phyloP scores from a whole-genome alignment of 805 yeast genomes.

The Schwanniomyces yamadae region DNA sequence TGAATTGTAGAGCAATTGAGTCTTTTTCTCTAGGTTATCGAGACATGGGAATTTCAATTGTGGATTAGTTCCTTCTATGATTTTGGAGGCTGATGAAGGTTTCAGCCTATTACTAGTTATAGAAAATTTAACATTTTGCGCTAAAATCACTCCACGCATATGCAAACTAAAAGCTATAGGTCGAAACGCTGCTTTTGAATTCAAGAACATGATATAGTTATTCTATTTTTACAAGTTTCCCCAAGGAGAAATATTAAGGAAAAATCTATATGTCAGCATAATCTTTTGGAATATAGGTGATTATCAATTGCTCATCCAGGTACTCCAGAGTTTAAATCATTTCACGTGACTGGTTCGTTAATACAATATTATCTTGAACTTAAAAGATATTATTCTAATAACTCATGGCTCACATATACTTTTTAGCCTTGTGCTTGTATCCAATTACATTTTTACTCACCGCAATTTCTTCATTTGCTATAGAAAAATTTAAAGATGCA shows the following conservation, averaged over 20 bases:
- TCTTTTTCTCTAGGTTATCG: conserved; percentile 67
- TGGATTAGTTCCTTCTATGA: conserved; percentile 48
- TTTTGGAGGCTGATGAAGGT: conserved; percentile 6
- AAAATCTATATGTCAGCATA: too few relatives aligned
- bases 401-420: background rate
- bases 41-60: conserved; percentile 81
- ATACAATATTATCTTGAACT: too few relatives aligned
- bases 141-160: too few relatives aligned
- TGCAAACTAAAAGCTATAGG: too few relatives aligned
- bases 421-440: conserved; percentile 1
- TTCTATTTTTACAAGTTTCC: too few relatives aligned
- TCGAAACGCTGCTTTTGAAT: too few relatives aligned
- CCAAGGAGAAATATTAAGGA: too few relatives aligned
- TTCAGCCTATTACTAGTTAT: background rate
- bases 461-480: conserved; percentile 19
- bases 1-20: conserved; percentile 29
- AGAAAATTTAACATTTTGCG: conserved; percentile 3
- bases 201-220: too few relatives aligned
- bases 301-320: too few relatives aligned
- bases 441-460: conserved; percentile 17
- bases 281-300: too few relatives aligned
- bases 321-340: conserved; percentile 5
- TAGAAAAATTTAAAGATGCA: conserved; percentile 10
- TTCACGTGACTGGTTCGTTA: conserved; percentile 15
- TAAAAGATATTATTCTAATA: background rate